These are phyloP conservation scores for Penicillium nucicola DNA, from an alignment of 495 filamentous ascomycete genomes.

Conservation along the genomic window DNA sequence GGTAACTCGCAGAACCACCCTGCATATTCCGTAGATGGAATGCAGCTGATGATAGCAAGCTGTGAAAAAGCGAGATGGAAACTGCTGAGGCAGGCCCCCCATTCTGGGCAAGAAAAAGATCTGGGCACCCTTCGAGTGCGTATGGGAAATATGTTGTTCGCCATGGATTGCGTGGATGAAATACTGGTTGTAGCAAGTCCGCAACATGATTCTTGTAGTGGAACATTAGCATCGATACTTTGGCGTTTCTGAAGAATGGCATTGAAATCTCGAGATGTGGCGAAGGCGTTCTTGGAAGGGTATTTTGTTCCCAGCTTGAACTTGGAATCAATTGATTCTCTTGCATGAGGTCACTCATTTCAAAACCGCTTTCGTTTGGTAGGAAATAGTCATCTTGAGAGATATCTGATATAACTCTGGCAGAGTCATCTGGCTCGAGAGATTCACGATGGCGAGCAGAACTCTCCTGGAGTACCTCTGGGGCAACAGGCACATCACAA, in stretches of 20 bases:
- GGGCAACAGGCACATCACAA: not conserved
- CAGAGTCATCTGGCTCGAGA: too few species aligned
- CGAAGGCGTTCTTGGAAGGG: not conserved
- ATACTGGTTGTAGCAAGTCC: conserved; percentile 9
- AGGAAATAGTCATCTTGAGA: too few species aligned
- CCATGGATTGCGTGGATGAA: conserved; percentile 10
- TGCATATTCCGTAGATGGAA: conserved; percentile 9
- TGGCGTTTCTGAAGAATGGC: not conserved
- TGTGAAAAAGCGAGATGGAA: conserved; percentile 11
- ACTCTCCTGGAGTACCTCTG: not conserved
- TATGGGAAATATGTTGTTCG: conserved; percentile 9
- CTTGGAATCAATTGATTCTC: not conserved
- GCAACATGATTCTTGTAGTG: conserved; percentile 13
- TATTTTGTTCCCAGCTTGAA: not conserved
- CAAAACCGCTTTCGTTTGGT: too few species aligned
- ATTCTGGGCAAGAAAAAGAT: not conserved
- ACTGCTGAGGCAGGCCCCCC: not conserved
- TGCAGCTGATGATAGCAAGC: conserved; percentile 7
- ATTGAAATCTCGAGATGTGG: not conserved
- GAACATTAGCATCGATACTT: conserved; percentile 7
- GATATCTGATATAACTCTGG: too few species aligned
- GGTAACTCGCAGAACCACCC: not conserved
- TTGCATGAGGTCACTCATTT: too few species aligned
- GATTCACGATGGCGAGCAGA: not conserved
- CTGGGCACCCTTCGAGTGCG: conserved; percentile 7